These are phyloP conservation scores for Cerrena zonata DNA, from an alignment of 1,284 basidiomycete species.

Conservation along the genomic window DNA sequence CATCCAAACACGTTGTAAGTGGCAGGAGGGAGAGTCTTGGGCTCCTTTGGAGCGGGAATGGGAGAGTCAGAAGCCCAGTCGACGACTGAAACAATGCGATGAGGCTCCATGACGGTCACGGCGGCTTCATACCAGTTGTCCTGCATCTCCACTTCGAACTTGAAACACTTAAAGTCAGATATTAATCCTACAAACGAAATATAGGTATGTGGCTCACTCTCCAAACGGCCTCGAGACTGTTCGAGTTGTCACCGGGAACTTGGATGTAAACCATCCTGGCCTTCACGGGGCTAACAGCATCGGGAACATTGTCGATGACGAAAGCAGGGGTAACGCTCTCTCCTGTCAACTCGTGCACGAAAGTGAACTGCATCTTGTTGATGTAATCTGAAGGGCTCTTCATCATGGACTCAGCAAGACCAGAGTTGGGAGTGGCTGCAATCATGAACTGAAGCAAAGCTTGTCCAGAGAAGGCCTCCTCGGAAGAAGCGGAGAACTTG, in stretches of 20 bases:
- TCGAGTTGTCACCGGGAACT: conserved; percentile 52
- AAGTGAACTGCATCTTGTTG: conserved; percentile 44
- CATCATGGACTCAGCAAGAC: conserved; percentile 46
- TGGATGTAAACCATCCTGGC: conserved; percentile 67
- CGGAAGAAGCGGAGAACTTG: conserved; percentile 19
- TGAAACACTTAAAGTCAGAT: conserved; percentile 8
- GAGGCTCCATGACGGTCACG: conserved; percentile 56
- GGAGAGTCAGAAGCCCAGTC: conserved; percentile 78
- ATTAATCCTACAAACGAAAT: background rate
- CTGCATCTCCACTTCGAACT: conserved; percentile 82
- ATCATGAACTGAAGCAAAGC: conserved; percentile 75
- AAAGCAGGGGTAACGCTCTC: conserved; percentile 34
- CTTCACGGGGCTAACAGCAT: conserved; percentile 69
- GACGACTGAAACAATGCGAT: conserved; percentile 71
- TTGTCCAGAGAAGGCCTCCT: conserved; percentile 40
- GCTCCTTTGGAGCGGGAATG: conserved; percentile 36
- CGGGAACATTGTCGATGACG: conserved; percentile 59
- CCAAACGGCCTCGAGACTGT: conserved; percentile 63
- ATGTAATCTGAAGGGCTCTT: conserved; percentile 46
- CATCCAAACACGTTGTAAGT: conserved; percentile 68
- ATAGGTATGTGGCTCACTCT: conserved; percentile 39
- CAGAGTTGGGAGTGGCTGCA: conserved; percentile 58
- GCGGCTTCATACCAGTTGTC: conserved; percentile 82
- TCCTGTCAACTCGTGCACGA: conserved; percentile 46
- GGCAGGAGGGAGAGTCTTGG: conserved; percentile 35